Percentiles rank a stretch among this genome's conserved stretches.
phyloP scores from a whole-genome alignment of 228 moss, liverwort and hornwort species.

The Sphagnum fallax region DNA sequence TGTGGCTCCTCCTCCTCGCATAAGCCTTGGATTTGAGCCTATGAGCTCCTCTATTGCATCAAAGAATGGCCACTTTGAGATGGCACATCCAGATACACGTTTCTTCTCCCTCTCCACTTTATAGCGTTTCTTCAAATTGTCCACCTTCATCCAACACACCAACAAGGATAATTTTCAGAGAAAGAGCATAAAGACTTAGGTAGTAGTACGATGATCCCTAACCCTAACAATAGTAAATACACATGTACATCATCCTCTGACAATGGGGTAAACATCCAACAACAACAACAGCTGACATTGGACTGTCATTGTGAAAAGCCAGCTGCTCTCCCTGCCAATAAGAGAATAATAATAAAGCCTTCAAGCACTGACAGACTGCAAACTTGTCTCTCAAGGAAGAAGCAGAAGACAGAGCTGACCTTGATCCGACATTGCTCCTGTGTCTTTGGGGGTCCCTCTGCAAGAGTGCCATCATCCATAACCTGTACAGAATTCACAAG shows the following conservation, averaged over 20 bases:
- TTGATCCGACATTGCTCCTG: slow-evolving; percentile 54
- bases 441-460: slow-evolving; percentile 40
- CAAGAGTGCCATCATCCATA: slow-evolving; percentile 13
- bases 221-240: too few relatives aligned
- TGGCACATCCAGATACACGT: slow-evolving; percentile 10
- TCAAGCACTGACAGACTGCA: too few relatives aligned
- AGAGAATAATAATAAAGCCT: too few relatives aligned
- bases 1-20: slow-evolving; percentile 2
- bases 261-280: too few relatives aligned
- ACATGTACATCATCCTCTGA: too few relatives aligned
- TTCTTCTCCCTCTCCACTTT: slow-evolving; percentile 61
- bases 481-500: slow-evolving; percentile 17
- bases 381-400: too few relatives aligned
- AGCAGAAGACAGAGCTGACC: background rate
- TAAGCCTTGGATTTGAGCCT: slow-evolving; percentile 10
- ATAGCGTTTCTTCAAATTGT: slow-evolving; percentile 54
- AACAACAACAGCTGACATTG: too few relatives aligned
- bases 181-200: too few relatives aligned
- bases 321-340: too few relatives aligned
- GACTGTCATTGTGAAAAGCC: too few relatives aligned
- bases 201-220: too few relatives aligned
- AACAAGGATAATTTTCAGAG: too few relatives aligned
- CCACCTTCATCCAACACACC: slow-evolving; percentile 18
- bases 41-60: slow-evolving; percentile 17
- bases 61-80: slow-evolving; percentile 14